A percentile compares a stretch with the other conserved stretches of the same genome.
Conservation (phyloP, 805 yeast genomes). For the Zygoascus ofunaensis region DNA sequence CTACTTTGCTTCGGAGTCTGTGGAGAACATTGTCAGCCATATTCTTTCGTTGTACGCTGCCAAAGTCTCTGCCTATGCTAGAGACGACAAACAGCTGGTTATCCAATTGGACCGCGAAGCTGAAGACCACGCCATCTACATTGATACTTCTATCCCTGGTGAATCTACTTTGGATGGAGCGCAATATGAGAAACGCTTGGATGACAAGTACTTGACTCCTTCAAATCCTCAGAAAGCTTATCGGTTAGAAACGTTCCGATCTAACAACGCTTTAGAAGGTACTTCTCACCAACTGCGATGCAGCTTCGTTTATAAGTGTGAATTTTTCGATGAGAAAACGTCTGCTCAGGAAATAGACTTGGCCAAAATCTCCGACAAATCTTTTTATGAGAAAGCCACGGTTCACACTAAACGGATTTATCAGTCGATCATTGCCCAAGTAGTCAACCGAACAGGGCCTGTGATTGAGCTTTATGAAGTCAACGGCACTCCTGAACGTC, state of each 20-base stretch:
- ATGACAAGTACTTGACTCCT: conserved; percentile 56
- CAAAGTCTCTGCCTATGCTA: conserved; percentile 79
- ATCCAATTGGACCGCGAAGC: conserved; percentile 74
- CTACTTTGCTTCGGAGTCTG: conserved; percentile 79
- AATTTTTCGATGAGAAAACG: conserved; percentile 33
- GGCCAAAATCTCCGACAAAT: conserved; percentile 62
- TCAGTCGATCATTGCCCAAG: conserved; percentile 59
- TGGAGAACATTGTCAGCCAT: conserved; percentile 70
- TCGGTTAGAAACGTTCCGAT: conserved; percentile 71
- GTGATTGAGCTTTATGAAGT: conserved; percentile 80
- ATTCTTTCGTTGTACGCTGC: conserved; percentile 87
- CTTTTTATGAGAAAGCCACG: conserved; percentile 71
- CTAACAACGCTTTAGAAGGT: conserved; percentile 28
- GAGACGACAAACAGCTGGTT: conserved; percentile 45
- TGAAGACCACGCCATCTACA: conserved; percentile 82
- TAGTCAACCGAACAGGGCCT: conserved; percentile 76
- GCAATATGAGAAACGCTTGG: conserved; percentile 66
- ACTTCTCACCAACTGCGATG: conserved; percentile 49
- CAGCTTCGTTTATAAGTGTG: conserved; percentile 75
- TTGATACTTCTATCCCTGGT: conserved; percentile 60
- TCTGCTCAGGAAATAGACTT: conserved; percentile 41
- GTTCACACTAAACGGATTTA: conserved; percentile 71
- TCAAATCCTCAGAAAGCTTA: conserved; percentile 36
- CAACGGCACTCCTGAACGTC: conserved; percentile 71
- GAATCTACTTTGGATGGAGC: conserved; percentile 35